Percentiles rank a stretch among this genome's conserved stretches.
These are phyloP conservation scores for Pichiaceae sp. DNA, from an alignment of 1,139 yeast genomes.

Conservation along the genomic window DNA sequence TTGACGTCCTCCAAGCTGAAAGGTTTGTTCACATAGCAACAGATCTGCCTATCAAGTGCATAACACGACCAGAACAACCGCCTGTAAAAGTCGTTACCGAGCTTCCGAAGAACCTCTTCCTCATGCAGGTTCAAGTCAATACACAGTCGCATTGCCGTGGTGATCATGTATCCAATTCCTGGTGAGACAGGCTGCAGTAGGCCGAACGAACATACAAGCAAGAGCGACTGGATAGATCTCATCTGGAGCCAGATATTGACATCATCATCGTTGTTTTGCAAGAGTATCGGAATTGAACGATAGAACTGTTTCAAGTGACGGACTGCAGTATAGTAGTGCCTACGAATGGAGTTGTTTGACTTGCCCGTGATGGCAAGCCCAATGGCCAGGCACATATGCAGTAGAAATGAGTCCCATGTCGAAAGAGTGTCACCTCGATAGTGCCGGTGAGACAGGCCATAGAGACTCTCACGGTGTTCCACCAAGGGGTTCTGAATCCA, in stretches of 20 bases:
- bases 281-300: slow-evolving; percentile 3
- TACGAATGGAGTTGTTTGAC: slow-evolving; percentile 1
- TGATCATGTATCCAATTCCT: slow-evolving; percentile 21
- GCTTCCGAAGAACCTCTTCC: too few species aligned
- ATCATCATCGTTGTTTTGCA: slow-evolving; percentile 1
- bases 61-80: slow-evolving; percentile 20
- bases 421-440: slow-evolving; percentile 3
- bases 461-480: slow-evolving; percentile 2
- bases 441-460: not conserved
- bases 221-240: slow-evolving; percentile 11
- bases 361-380: slow-evolving; percentile 15
- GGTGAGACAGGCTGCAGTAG: slow-evolving; percentile 18
- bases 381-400: slow-evolving; percentile 14
- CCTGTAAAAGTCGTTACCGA: slow-evolving; percentile 8
- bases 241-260: slow-evolving; percentile 5
- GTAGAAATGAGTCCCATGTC: slow-evolving; percentile 11
- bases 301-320: slow-evolving; percentile 7
- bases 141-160: slow-evolving; percentile 14
- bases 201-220: slow-evolving; percentile 10
- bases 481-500: slow-evolving; percentile 11
- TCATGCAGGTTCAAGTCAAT: slow-evolving; percentile 18
- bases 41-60: slow-evolving; percentile 19
- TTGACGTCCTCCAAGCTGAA: slow-evolving; percentile 16
- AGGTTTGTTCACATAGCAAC: slow-evolving; percentile 17
- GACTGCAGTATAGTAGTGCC: slow-evolving; percentile 9